Evolutionary conservation across 2,329 filamentous ascomycete genomes (phyloP), one percentile per base, ranked within the genome.

Genomic region (Lecanicillium sp.): DNA sequence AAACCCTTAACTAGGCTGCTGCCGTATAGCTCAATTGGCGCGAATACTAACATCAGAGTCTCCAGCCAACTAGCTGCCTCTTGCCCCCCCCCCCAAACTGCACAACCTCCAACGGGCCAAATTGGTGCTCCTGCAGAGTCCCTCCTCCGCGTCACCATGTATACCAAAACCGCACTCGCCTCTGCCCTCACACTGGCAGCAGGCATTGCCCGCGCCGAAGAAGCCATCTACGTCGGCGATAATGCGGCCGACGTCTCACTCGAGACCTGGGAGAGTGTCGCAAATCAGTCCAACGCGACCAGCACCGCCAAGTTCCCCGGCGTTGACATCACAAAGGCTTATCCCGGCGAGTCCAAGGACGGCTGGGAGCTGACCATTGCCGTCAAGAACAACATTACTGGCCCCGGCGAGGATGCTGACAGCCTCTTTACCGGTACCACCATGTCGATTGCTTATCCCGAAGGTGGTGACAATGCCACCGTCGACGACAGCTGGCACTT

Each of bases 401-500:
- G 22, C 22, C 22, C 22, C 22, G 22, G 22, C 22, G 22, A 25
- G 7, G 22, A 25, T 6, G n/a, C n/a, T n/a, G n/a, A n/a, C n/a
- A 16, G 7, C 38, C 12, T 17, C 17, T 14, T 33, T 19, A 40
- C 40, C 25, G 39, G 19, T 16, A 37, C 33, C 12, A 29, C 22
- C 40, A 40, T 44, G 40, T 39, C 42, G 17, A 15, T 44, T 5
- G n/a, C 35, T 7, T 12, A 29, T 9, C 35, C 42, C 25, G 22
- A 25, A 11, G 22, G 22, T 11, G 22, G 22, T 11, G 18, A 25
- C 4, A 29, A 35, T 22, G 27, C 9, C 19, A 31, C 37, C 17
- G 19, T 35, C 19, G 42, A 44, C 33, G 33, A 39, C 35, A 44
- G 39, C 40, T 44, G 42, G 42, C 40, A 37, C 29, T 13, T 44